Conservation (phyloP, 2,329 filamentous ascomycete species). For the Phoma sp. region DNA sequence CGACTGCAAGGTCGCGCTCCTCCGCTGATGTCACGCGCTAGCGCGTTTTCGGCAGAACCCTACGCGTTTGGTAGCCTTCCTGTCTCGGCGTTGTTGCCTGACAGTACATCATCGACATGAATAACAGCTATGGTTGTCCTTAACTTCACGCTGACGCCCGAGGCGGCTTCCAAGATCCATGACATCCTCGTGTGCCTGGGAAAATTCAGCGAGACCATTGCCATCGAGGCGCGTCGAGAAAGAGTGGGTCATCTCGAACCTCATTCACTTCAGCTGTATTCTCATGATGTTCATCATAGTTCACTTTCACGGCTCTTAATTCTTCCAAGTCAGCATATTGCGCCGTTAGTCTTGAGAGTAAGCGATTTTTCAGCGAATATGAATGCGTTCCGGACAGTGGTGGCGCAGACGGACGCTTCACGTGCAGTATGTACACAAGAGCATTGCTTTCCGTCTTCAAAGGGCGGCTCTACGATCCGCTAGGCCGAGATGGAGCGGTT, state of each 20-base stretch:
- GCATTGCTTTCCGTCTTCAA: slow-evolving; percentile 75
- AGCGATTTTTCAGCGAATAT: slow-evolving; percentile 75
- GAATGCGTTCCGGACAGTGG: slow-evolving; percentile 59
- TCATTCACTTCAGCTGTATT: slow-evolving; percentile 19
- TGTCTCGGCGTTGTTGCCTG: neutral
- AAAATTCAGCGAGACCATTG: slow-evolving; percentile 81
- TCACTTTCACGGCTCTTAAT: slow-evolving; percentile 77
- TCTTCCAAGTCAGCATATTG: slow-evolving; percentile 82
- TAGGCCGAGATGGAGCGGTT: slow-evolving; percentile 71
- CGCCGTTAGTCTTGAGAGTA: slow-evolving; percentile 70
- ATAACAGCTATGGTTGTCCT: slow-evolving; percentile 55
- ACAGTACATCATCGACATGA: slow-evolving; percentile 8
- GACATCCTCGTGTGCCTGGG: slow-evolving; percentile 75
- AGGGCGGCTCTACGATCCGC: slow-evolving; percentile 66
- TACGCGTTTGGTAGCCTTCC: neutral
- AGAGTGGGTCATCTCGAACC: slow-evolving; percentile 55
- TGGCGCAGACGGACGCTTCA: slow-evolving; percentile 62
- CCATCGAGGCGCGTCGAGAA: slow-evolving; percentile 73
- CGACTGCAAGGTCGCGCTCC: slow-evolving; percentile 10
- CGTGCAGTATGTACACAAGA: slow-evolving; percentile 76
- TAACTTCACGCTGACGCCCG: slow-evolving; percentile 75
- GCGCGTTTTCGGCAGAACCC: slow-evolving; percentile 25
- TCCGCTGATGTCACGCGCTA: slow-evolving; percentile 22
- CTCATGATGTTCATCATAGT: slow-evolving; percentile 48
- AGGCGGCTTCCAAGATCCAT: slow-evolving; percentile 72